Evolutionary conservation across 495 filamentous ascomycete genomes (phyloP), one percentile per base, ranked within the genome.

Genomic region (Tirmania nivea): DNA sequence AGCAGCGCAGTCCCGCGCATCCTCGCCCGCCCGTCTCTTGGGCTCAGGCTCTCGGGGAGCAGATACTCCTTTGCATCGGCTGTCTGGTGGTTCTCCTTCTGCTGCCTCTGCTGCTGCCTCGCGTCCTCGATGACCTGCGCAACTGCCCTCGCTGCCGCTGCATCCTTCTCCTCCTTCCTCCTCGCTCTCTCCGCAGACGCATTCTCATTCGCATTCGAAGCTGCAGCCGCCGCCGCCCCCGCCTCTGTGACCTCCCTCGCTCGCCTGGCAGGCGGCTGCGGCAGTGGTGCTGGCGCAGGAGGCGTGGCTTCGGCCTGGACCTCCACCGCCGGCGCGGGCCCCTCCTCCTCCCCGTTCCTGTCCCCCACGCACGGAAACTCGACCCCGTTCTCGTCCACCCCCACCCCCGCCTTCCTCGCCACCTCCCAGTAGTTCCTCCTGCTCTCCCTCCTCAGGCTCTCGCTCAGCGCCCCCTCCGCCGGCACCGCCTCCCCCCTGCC

Each of bases 21-120:
- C 31, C 62, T 52, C 21, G 62, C 62, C 35, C 63, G 62, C 10
- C 62, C 59, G 48, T 65, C 62, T 53, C 62, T 59, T 3, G 62
- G 62, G 8, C 56, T 59, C 49, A 65, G 45, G 25, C 56, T 50
- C 50, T 65, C 62, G 6, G 62, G 62, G 20, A 65, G 62, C 20
- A 65, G 58, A 55, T 57, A 62, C 2, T 52, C 53, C 49, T 57
- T 58, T 14, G 57, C 55, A 5, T 1, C 1, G 25, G 2, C 5
- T 1, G 5, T 5, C 1, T 2, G 1, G 2, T 25, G 1, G 25
- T 25, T 25, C 25, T 25, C 25, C 25, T 25, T 25, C 5, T 52
- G 54, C 45, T 2, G 25, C 7, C 7, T 45, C 17, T 45, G 39
- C 39, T 45, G 39, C 17, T 12, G 39, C 7, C 39, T 45, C 12